Percentiles rank a stretch among this genome's conserved stretches.
Evolutionary conservation across 345 rosid species (phyloP).

Genomic region (Dipteronia dyeriana): DNA sequence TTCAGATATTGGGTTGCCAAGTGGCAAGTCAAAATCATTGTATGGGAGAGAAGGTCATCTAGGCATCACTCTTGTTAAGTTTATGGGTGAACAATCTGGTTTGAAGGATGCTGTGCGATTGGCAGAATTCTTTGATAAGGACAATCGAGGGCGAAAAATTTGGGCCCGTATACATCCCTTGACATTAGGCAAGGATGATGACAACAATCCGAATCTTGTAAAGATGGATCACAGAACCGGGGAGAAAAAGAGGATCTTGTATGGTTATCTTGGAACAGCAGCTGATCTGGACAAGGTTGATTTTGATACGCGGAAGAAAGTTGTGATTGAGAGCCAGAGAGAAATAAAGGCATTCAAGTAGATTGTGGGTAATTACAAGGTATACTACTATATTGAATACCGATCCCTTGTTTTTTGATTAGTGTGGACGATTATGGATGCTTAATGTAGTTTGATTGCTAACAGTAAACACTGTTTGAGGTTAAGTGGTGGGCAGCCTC

Average conservation of each 20-base stretch:
- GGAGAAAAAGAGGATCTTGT: constrained; percentile 75
- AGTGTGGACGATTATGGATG: constrained; percentile 17
- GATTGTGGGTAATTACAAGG: constrained; percentile 27
- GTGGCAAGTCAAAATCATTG: constrained; percentile 85
- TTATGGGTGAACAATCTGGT: constrained; percentile 66
- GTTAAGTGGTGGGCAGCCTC: not conserved
- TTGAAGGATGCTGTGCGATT: constrained; percentile 74
- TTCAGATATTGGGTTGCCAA: constrained; percentile 79
- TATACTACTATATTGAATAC: constrained; percentile 17
- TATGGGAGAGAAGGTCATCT: constrained; percentile 95
- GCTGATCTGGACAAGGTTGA: constrained; percentile 79
- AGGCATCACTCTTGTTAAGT: constrained; percentile 76
- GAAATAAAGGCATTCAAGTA: constrained; percentile 54
- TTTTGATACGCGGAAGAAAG: constrained; percentile 78
- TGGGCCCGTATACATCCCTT: constrained; percentile 66
- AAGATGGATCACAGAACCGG: constrained; percentile 66
- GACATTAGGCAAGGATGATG: constrained; percentile 72
- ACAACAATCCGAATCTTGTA: constrained; percentile 69
- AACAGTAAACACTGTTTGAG: not conserved
- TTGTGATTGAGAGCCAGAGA: constrained; percentile 64
- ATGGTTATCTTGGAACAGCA: constrained; percentile 78
- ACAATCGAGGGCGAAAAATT: constrained; percentile 69
- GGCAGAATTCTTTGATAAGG: constrained; percentile 81
- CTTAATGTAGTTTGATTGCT: constrained; percentile 13
- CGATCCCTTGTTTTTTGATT: not conserved